Base-by-base conservation (phyloP, 192 early-diverging fungal genomes). In the Cladochytrium replicatum region DNA sequence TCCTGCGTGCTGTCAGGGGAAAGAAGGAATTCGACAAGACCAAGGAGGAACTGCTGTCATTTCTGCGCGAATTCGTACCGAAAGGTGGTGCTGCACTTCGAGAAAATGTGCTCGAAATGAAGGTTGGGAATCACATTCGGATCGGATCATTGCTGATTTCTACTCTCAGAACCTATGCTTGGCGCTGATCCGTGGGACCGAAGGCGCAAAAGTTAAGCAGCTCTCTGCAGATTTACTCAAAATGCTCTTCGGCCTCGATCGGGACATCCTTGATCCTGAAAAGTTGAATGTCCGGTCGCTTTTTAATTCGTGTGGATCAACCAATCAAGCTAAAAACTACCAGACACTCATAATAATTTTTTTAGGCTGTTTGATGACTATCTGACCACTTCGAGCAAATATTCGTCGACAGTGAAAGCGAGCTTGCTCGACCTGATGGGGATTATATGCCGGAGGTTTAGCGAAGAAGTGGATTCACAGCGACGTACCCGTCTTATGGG, bases 341-440 rank as follows among this genome's bases (percentile, higher is more conserved):
- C 29, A 48, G 24, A 45, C 55, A 32, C 47, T 54, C 19, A 71
- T 66, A 30, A 25, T 66, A 7, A 57, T 49, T 1, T 41, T 63
- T 2, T 58, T 56, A 4, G 48, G 55, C 52, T 40, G 21, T 3
- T 52, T 25, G 11, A 22, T 27, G 13, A 6, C 26, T 53, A 7
- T 21, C 2, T 25, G 39, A 24, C 29, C 4, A 22, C 5, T 22
- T 46, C 1, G 29, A 8, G 29, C 50, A 22, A 43, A 42, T 21
- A 41, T 4, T 24, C n/a, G 15, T 11, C 13, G 39, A 3, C 31
- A 54, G 68, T 71, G 9, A 71, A 71, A 51, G 51, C 49, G 23
- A 46, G 44, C 1, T 42, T 66, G 3, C 44, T 71, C 7, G 46
- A 60, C 32, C 31, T 66, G 23, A 46, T 65, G 7, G 63, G 60